Conservation (phyloP, 2,329 filamentous ascomycete species). For the Dactylonectria estremocensis region DNA sequence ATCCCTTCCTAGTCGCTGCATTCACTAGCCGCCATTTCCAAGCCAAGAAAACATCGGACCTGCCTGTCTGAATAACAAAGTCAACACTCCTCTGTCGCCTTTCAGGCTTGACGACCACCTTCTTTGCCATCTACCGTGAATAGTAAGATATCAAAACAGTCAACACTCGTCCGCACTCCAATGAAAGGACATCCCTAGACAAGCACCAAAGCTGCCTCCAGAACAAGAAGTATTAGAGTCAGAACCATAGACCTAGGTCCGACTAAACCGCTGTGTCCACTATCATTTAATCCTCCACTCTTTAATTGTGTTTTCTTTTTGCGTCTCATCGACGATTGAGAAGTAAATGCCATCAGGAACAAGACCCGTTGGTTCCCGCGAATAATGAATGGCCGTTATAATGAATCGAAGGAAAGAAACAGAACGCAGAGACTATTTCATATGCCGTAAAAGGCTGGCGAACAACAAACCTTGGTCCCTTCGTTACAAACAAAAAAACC, state of each 20-base stretch:
- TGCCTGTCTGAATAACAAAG: constrained; percentile 14
- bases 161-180: constrained; percentile 12
- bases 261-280: constrained; percentile 15
- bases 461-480: constrained; percentile 18
- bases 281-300: constrained; percentile 1
- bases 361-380: constrained; percentile 19
- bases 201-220: constrained; percentile 17
- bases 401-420: constrained; percentile 11
- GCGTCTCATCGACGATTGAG: constrained; percentile 11
- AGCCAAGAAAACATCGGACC: constrained; percentile 18
- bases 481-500: constrained; percentile 26
- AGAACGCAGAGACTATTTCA: constrained; percentile 18
- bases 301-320: constrained; percentile 5
- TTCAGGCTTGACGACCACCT: constrained; percentile 5
- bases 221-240: constrained; percentile 21
- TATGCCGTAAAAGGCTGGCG: constrained; percentile 5
- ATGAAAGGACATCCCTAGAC: not conserved
- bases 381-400: constrained; percentile 21
- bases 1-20: not conserved
- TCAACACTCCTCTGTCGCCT: constrained; percentile 10
- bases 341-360: constrained; percentile 3
- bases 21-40: constrained; percentile 12
- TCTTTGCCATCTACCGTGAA: constrained; percentile 10
- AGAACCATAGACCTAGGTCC: constrained; percentile 8
- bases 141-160: constrained; percentile 14